Percentiles rank a stretch among this genome's conserved stretches.
phyloP scores from a whole-genome alignment of 805 yeast species.

The Candida taoyuanica region DNA sequence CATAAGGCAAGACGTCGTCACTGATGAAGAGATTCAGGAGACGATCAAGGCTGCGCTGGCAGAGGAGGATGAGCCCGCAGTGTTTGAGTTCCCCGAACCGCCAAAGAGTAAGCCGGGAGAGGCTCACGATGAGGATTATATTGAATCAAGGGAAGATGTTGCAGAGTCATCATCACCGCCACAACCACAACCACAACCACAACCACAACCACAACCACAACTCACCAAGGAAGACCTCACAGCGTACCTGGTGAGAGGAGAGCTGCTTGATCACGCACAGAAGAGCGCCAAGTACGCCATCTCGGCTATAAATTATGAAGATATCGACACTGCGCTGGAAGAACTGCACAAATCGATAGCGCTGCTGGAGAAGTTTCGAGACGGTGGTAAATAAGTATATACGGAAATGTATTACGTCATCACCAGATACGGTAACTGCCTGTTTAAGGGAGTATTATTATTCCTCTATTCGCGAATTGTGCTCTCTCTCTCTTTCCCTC shows the following conservation, averaged over 20 bases:
- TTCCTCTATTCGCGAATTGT: no score
- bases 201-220: constrained; percentile 1
- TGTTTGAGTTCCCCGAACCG: constrained; percentile 9
- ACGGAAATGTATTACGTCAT: no score
- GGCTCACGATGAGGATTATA: not conserved
- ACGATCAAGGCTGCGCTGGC: constrained; percentile 6
- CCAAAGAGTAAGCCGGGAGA: constrained; percentile 8
- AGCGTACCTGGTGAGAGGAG: constrained; percentile 30
- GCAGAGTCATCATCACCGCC: not conserved
- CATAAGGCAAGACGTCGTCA: not conserved
- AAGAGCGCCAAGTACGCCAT: constrained; percentile 70
- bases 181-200: constrained; percentile 1
- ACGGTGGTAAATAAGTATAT: constrained; percentile 2
- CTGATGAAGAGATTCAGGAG: constrained; percentile 12
- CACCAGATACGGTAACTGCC: no score
- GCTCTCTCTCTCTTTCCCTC: no score
- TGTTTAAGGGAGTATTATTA: no score
- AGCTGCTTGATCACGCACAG: constrained; percentile 39
- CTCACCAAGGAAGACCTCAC: constrained; percentile 19
- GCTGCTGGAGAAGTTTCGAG: constrained; percentile 23
- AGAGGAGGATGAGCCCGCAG: constrained; percentile 3
- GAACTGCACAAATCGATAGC: constrained; percentile 9
- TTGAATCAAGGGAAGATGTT: not conserved
- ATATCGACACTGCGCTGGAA: constrained; percentile 50
- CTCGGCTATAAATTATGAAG: constrained; percentile 70